These are phyloP conservation scores for Phycomyces blakesleeanus DNA, from an alignment of 192 early-diverging fungal genomes.

Conservation along the genomic window DNA sequence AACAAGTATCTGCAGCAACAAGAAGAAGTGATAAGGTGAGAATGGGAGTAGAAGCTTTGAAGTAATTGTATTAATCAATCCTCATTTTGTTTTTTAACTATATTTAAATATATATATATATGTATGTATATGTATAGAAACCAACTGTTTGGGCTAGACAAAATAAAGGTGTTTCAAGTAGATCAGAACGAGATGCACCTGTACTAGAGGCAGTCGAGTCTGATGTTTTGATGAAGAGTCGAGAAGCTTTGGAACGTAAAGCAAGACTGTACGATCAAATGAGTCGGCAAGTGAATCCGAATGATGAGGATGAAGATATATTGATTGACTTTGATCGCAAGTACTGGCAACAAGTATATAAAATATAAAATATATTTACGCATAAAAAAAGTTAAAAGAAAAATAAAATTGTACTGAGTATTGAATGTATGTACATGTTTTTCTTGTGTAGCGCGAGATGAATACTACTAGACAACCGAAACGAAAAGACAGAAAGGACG, in stretches of 20 bases:
- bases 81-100: no score
- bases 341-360: constrained; percentile 14
- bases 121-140: constrained; percentile 36
- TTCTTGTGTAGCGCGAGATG: background rate
- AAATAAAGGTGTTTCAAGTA: constrained; percentile 46
- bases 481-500: constrained; percentile 1
- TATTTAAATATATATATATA: no score
- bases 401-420: no score
- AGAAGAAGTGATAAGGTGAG: constrained; percentile 9
- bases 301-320: constrained; percentile 42
- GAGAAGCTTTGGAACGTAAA: constrained; percentile 56
- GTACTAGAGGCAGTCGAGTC: constrained; percentile 23
- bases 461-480: background rate
- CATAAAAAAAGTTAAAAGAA: no score
- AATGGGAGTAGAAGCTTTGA: no score
- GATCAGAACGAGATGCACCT: constrained; percentile 32
- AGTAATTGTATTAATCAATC: no score
- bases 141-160: constrained; percentile 44
- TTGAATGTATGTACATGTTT: background rate
- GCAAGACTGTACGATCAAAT: constrained; percentile 55
- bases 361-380: no score
- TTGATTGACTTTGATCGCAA: constrained; percentile 62
- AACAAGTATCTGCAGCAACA: constrained; percentile 7
- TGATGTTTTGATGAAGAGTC: constrained; percentile 27
- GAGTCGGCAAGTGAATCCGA: constrained; percentile 6